Base-by-base conservation (phyloP, 495 filamentous ascomycete genomes). In the Cairneyella variabilis region DNA sequence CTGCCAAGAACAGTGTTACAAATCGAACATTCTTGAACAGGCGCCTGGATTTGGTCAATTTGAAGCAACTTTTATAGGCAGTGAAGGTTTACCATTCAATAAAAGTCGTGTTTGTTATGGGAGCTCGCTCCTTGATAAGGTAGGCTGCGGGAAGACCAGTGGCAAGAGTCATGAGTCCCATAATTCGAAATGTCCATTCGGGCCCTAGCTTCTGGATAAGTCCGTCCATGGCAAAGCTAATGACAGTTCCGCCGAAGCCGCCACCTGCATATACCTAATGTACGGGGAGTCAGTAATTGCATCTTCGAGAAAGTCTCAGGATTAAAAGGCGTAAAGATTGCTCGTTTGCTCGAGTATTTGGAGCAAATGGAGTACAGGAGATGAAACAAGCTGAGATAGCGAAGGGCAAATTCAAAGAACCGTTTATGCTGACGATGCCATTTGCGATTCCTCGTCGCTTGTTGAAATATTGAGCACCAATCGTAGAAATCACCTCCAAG, bases 401-500 rank as follows among this genome's bases (percentile, higher is more conserved):
- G n/a, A n/a, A n/a, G n/a, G n/a, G n/a, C n/a, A n/a, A n/a, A n/a
- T n/a, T n/a, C n/a, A n/a, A n/a, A n/a, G n/a, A n/a, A n/a, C n/a
- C n/a, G n/a, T n/a, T n/a, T n/a, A n/a, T n/a, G n/a, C n/a, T n/a
- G 2, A 84, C 79, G 48, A 90, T 83, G 2, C 86, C 83, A 64
- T 85, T 89, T 7, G 89, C 89, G 26, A 93, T 76, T 38, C 83
- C 82, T n/a, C 87, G 79, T 9, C 77, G 78, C 27, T 79, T 83
- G 32, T 71, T 73, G 69, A 95, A 95, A 86, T 89, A 93, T 60
- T 93, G 88, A 2, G 77, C 72, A 9, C 81, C 74, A 0, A 68
- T 70, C 0, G 62, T 67, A 14, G 75, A 77, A 17, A 75, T 69
- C 14, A 76, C 71, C 73, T 70, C 43, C 36, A 28, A 53, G 23